phyloP scores from a whole-genome alignment of 1,284 basidiomycete species.

The Ceratobasidium sp. region DNA sequence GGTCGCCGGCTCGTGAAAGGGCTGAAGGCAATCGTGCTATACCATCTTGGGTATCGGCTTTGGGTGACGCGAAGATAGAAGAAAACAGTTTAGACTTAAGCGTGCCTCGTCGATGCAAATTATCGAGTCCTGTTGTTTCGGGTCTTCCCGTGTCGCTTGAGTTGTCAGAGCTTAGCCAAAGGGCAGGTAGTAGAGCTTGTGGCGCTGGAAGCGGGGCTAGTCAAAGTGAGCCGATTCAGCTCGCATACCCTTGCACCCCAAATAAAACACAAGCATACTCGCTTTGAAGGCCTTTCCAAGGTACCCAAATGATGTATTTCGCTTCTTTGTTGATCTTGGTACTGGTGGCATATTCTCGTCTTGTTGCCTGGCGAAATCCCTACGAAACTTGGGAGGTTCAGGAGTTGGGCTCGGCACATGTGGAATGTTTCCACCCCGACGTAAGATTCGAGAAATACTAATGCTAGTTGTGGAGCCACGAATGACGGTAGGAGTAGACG shows the following conservation, averaged over 20 bases:
- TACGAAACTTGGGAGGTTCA: neutral
- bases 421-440: neutral
- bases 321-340: conserved; percentile 4
- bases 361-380: neutral
- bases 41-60: neutral
- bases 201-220: conserved; percentile 1
- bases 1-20: neutral
- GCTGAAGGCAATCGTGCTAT: neutral
- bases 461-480: neutral
- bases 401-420: neutral
- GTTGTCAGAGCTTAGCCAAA: neutral
- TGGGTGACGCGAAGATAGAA: neutral
- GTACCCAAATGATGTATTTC: conserved; percentile 8
- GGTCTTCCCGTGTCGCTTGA: neutral
- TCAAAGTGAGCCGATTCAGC: neutral
- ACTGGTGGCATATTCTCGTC: conserved; percentile 6
- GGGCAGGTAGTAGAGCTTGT: neutral
- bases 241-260: neutral
- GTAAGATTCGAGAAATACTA: conserved; percentile 4
- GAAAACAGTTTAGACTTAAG: conserved; percentile 15
- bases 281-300: conserved; percentile 12
- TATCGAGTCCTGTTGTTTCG: neutral
- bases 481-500: neutral
- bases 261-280: neutral
- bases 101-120: conserved; percentile 3